Conservation (phyloP, 139 green algal genomes). For the Zygnema circumcarinatum region DNA sequence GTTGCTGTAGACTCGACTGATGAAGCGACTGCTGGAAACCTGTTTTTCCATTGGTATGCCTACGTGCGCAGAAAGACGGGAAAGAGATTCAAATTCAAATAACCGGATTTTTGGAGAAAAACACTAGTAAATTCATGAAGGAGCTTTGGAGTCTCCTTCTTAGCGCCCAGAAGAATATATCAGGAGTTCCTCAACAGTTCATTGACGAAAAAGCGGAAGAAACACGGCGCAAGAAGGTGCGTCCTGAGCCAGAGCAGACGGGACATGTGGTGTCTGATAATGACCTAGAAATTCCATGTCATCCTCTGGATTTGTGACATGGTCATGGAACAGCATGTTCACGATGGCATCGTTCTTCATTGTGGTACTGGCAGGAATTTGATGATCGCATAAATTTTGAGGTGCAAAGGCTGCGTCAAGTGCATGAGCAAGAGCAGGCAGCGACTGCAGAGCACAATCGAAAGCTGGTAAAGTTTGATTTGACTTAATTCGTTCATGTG, state of each 20-base stretch:
- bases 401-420: neutral
- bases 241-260: neutral
- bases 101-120: slow-evolving; percentile 58
- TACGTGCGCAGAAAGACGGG: slow-evolving; percentile 42
- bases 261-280: no score
- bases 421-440: neutral
- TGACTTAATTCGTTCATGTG: no score
- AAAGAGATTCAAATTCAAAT: slow-evolving; percentile 58
- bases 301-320: no score
- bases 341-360: neutral
- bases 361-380: neutral
- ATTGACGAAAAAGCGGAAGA: slow-evolving; percentile 61
- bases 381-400: slow-evolving; percentile 19
- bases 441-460: neutral
- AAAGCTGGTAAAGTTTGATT: neutral
- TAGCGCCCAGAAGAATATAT: slow-evolving; percentile 56
- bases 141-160: slow-evolving; percentile 60
- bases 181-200: slow-evolving; percentile 61
- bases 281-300: no score
- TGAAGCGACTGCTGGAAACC: no score
- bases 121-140: slow-evolving; percentile 61
- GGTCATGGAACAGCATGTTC: neutral
- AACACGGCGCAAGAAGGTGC: slow-evolving; percentile 43
- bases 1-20: no score
- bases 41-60: slow-evolving; percentile 7